Evolutionary conservation across 2,329 filamentous ascomycete genomes (phyloP).

Genomic region (Beauveria caledonica): DNA sequence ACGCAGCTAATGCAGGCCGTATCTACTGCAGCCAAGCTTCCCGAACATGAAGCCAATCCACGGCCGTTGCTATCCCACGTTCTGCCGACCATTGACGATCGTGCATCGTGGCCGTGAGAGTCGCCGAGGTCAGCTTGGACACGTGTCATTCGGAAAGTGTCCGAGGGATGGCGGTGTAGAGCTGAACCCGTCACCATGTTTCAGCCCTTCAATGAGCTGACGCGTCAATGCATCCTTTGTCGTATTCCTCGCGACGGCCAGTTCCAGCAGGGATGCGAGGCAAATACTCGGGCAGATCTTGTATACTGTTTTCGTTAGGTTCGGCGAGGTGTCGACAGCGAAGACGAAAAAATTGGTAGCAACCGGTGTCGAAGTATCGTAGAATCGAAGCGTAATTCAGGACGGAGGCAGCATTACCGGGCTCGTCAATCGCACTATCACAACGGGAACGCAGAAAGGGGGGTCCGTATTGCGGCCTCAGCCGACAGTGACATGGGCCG

Average conservation of each 20-base stretch:
- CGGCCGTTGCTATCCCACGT: too few species aligned
- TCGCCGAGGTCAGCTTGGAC: neutral
- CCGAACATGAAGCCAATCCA: neutral
- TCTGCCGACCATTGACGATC: neutral
- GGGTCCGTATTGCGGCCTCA: neutral
- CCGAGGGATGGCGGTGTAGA: neutral
- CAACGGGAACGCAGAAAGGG: too few species aligned
- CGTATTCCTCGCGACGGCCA: neutral
- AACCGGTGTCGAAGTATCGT: neutral
- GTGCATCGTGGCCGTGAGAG: neutral
- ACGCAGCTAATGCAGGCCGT: neutral
- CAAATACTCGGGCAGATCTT: neutral
- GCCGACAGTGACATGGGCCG: neutral
- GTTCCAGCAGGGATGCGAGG: neutral
- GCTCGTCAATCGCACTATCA: too few species aligned
- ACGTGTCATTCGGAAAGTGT: neutral
- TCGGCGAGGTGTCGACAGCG: neutral
- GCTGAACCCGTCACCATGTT: neutral
- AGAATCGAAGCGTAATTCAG: neutral
- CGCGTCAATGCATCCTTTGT: neutral
- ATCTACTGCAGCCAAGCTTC: neutral
- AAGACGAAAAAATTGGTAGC: neutral
- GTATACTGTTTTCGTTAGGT: neutral
- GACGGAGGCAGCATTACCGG: neutral
- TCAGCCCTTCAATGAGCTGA: neutral